phyloP scores from a whole-genome alignment of 805 yeast species.

The Ogataea nonfermentans region DNA sequence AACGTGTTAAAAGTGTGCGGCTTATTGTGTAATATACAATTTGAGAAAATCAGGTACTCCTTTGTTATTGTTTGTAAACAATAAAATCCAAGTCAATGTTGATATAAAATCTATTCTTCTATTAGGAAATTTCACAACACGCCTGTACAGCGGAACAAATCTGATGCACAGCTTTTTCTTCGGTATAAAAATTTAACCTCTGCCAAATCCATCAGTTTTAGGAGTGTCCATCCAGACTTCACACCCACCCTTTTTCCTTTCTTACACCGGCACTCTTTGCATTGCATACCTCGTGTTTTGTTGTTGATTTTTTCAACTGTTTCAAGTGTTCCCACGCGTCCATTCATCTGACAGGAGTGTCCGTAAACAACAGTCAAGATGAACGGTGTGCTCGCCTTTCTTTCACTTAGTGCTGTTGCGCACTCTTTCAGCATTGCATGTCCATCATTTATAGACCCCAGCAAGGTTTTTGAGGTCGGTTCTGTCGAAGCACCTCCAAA shows the following conservation, averaged over 20 bases:
- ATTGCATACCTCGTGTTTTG: too few species aligned
- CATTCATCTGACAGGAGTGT: constrained; percentile 1
- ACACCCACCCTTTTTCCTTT: too few species aligned
- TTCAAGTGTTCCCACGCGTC: neutral
- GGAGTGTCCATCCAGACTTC: too few species aligned
- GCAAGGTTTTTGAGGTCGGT: constrained; percentile 23
- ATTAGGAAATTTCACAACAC: constrained; percentile 12
- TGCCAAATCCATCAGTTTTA: neutral
- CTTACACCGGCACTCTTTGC: too few species aligned
- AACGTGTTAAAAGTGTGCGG: constrained; percentile 4
- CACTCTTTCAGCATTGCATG: constrained; percentile 5
- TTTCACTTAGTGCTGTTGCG: constrained; percentile 3
- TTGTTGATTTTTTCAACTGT: neutral
- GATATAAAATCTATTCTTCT: too few species aligned
- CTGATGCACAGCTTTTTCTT: constrained; percentile 4
- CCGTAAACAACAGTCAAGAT: neutral
- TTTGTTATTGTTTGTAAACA: constrained; percentile 4
- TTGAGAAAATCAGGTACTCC: constrained; percentile 3
- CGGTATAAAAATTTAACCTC: neutral
- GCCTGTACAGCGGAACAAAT: constrained; percentile 1
- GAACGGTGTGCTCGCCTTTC: neutral
- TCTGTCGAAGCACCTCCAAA: constrained; percentile 11
- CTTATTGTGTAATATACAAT: constrained; percentile 1
- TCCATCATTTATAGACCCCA: constrained; percentile 7
- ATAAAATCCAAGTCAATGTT: neutral